These are phyloP conservation scores for Cyclotella cryptica DNA, from an alignment of 108 stramenopile species.

Conservation along the genomic window DNA sequence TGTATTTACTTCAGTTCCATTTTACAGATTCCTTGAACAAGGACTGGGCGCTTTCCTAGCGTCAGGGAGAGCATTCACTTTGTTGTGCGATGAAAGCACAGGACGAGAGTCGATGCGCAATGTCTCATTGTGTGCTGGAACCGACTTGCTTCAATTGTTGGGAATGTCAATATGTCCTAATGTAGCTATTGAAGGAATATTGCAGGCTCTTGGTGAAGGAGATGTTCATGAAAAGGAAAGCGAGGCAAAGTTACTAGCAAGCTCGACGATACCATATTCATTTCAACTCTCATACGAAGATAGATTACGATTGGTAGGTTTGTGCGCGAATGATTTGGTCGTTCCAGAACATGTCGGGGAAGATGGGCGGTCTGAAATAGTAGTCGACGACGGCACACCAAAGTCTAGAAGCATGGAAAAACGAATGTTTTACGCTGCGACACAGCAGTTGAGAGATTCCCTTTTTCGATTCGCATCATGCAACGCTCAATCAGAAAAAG, in stretches of 20 bases:
- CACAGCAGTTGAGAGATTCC: conserved; percentile 20
- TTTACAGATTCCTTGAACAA: conserved; percentile 30
- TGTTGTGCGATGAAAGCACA: background rate
- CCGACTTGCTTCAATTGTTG: conserved; percentile 31
- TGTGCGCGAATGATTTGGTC: conserved; percentile 25
- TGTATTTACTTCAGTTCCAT: conserved; percentile 19
- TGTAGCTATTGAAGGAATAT: too few species aligned
- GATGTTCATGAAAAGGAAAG: background rate
- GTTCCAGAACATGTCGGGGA: conserved; percentile 14
- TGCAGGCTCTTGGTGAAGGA: background rate
- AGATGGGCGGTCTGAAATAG: background rate
- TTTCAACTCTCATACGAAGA: conserved; percentile 37
- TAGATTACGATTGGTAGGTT: conserved; percentile 28
- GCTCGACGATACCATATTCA: conserved; percentile 31
- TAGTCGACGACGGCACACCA: background rate
- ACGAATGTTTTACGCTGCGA: background rate
- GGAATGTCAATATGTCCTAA: conserved; percentile 38
- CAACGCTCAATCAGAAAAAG: conserved; percentile 23
- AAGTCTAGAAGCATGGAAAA: background rate
- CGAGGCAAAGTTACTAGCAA: conserved; percentile 1
- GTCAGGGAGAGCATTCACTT: conserved; percentile 18
- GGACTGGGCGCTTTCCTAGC: conserved; percentile 28
- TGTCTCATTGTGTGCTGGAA: conserved; percentile 14
- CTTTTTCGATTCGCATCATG: conserved; percentile 38
- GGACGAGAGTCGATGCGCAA: background rate